Percentiles rank a stretch among this genome's conserved stretches.
phyloP scores from a whole-genome alignment of 2,329 filamentous ascomycete species.

The Massarina eburnea region DNA sequence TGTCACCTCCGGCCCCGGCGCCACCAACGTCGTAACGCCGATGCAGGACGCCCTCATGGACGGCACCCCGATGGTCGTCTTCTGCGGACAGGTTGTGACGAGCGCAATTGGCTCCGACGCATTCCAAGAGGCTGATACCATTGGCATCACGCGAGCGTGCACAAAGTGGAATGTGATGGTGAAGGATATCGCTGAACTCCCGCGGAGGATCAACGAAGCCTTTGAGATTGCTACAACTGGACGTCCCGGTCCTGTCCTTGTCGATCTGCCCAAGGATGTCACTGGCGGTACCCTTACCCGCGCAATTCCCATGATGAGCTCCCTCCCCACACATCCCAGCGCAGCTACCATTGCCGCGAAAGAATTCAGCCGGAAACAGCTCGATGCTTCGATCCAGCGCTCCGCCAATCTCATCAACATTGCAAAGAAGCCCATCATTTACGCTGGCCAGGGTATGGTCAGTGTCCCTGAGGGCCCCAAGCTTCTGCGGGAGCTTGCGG shows the following conservation, averaged over 20 bases:
- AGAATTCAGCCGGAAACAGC: conserved; percentile 70
- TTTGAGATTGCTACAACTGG: conserved; percentile 97
- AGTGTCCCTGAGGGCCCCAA: conserved; percentile 75
- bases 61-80: conserved; percentile 94
- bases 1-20: conserved; percentile 93
- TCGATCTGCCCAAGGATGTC: conserved; percentile 95
- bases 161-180: conserved; percentile 99
- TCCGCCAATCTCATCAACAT: conserved; percentile 82
- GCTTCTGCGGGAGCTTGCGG: conserved; percentile 80
- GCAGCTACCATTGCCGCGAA: conserved; percentile 81
- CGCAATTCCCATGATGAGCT: conserved; percentile 77
- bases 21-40: conserved; percentile 94
- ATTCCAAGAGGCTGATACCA: conserved; percentile 94
- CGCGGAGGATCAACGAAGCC: conserved; percentile 92
- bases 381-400: conserved; percentile 71
- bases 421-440: conserved; percentile 92
- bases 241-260: conserved; percentile 88
- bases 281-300: conserved; percentile 81
- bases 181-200: conserved; percentile 90
- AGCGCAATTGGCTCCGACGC: conserved; percentile 90
- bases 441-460: conserved; percentile 88
- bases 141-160: conserved; percentile 91
- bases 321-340: conserved; percentile 77
- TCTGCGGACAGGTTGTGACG: conserved; percentile 89
- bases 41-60: conserved; percentile 96